Evolutionary conservation across 257 asterid species (phyloP), one percentile per base, ranked within the genome.

Genomic region (Pogostemon cablin): DNA sequence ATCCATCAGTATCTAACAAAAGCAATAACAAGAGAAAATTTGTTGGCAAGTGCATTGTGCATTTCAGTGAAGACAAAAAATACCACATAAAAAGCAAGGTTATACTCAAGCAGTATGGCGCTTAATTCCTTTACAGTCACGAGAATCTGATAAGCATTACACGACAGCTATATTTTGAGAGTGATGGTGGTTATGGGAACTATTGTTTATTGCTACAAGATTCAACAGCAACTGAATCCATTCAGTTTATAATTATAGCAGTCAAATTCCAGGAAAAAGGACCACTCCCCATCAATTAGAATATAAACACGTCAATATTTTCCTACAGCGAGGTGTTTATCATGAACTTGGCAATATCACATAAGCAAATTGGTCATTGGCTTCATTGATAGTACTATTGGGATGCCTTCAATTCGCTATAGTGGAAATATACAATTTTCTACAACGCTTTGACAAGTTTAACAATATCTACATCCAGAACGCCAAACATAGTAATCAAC

Each of bases 1-100:
- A 95, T 79, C 93, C 98, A 65, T 95, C 99, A 25, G 87, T 86
- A 81, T 95, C 96, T 91, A 59, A 60, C 17, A 77, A 68, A 73
- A 43, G 2, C 56, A 69, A 35, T 25, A n/a, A 54, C 15, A 67
- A 9, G 46, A 70, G 56, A 3, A 71, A 38, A 41, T 42, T 25
- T 6, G 43, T 71, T 17, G 39, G 65, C 55, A 61, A 25, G 32
- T 35, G 46, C 9, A 15, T 47, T 35, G 39, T 44, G 50, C 73
- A 76, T 67, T 65, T 58, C 17, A 15, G 7, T 49, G 46, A 43
- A 68, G 46, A 75, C 48, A 11, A 37, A 57, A 47, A 42, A 40
- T 75, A 49, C 39, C 6, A 7, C 5, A 40, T 8, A 42, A 48
- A 46, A 9, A 54, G 47, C 12, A 8, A 44, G n/a, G 59, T 4